Evolutionary conservation across 306 rosid species (phyloP).

Genomic region (Trifolium subterraneum): DNA sequence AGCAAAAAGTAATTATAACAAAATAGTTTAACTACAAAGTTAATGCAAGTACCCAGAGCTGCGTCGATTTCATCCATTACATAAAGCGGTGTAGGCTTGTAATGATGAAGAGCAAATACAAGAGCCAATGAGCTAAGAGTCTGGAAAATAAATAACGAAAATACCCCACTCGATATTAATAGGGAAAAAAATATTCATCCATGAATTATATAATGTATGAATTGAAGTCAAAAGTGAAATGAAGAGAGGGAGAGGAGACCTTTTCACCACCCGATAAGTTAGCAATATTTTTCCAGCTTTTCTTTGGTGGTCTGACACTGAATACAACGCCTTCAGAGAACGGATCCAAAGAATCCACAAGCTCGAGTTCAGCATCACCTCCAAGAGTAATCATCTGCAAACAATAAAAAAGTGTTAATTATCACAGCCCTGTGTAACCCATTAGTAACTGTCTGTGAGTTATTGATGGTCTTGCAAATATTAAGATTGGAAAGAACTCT

Average conservation of each 20-base stretch:
- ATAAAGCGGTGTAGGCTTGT: constrained; percentile 95
- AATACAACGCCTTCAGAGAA: constrained; percentile 98
- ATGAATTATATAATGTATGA: constrained; percentile 19
- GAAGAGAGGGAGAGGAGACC: constrained; percentile 46
- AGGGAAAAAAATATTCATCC: not conserved
- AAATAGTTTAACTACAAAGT: constrained; percentile 5
- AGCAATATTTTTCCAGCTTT: constrained; percentile 99
- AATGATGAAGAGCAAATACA: constrained; percentile 97
- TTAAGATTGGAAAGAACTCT: not conserved
- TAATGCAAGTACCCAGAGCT: constrained; percentile 67
- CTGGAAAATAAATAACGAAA: constrained; percentile 55
- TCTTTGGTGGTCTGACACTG: constrained; percentile 97
- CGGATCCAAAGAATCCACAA: constrained; percentile 96
- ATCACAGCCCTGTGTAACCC: not conserved
- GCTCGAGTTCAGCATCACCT: constrained; percentile 98
- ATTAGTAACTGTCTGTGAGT: not conserved
- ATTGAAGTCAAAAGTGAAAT: not conserved
- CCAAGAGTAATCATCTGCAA: constrained; percentile 96
- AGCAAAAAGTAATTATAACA: not conserved
- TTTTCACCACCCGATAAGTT: constrained; percentile 99
- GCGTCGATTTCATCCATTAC: constrained; percentile 99
- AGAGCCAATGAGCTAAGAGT: constrained; percentile 98
- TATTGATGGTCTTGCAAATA: not conserved
- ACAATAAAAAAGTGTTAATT: constrained; percentile 20
- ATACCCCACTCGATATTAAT: constrained; percentile 13